A percentile compares a stretch with the other conserved stretches of the same genome.
phyloP scores from a whole-genome alignment of 1,284 basidiomycete species.

The Ganoderma lingzhi region DNA sequence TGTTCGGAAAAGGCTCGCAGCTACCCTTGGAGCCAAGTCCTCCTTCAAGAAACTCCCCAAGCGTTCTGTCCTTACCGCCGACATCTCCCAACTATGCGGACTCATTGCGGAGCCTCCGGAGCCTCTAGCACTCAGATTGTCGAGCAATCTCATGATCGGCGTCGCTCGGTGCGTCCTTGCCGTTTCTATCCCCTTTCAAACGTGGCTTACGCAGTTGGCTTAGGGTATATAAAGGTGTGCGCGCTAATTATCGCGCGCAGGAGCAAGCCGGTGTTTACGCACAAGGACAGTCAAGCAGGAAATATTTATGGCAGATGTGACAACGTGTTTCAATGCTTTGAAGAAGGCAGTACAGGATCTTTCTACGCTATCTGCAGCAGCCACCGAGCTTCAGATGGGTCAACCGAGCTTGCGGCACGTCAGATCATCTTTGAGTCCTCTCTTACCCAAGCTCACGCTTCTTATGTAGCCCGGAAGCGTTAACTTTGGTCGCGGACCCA shows the following conservation, averaged over 20 bases:
- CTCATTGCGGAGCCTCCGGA: conserved; percentile 85
- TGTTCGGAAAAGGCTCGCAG: conserved; percentile 73
- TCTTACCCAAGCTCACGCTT: conserved; percentile 5
- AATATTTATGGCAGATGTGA: conserved; percentile 81
- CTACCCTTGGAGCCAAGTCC: conserved; percentile 86
- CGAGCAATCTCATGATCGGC: conserved; percentile 88
- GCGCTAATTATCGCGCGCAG: background rate
- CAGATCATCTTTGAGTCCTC: background rate
- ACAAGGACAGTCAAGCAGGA: conserved; percentile 78
- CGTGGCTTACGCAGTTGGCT: background rate
- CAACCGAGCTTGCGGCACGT: conserved; percentile 70
- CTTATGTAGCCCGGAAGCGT: conserved; percentile 56
- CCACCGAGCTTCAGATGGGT: conserved; percentile 69
- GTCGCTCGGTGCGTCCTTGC: conserved; percentile 74
- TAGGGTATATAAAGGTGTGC: conserved; percentile 77
- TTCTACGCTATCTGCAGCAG: conserved; percentile 50
- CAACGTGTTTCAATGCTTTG: conserved; percentile 73
- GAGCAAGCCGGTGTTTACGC: background rate
- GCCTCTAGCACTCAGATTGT: conserved; percentile 84
- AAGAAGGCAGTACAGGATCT: conserved; percentile 79
- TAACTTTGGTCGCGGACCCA: conserved; percentile 68
- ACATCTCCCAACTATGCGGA: conserved; percentile 81
- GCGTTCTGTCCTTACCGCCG: conserved; percentile 80
- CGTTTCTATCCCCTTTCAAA: background rate
- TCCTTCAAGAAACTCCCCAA: conserved; percentile 84